Base-by-base conservation (phyloP, 768 basidiomycete genomes). In the Boletus sensibilis region DNA sequence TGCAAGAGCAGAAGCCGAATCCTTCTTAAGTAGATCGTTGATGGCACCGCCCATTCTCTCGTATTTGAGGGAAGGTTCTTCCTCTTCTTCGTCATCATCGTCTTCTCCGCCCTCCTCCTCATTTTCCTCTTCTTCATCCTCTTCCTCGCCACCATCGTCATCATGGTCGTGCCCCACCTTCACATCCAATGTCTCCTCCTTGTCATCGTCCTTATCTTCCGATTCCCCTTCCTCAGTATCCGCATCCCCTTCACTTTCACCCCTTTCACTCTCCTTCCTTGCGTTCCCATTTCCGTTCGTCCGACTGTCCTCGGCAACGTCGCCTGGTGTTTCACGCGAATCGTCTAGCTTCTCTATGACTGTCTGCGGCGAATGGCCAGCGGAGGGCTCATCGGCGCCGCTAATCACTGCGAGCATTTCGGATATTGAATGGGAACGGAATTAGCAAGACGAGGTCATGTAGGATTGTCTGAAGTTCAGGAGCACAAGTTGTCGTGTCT, bases 1-100 rank as follows among this genome's bases (percentile, higher is more conserved):
- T 13, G 84, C 80, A 21, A 98, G 75, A 5, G 93, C 84, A 38
- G 94, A 95, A 2, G 88, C 92, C 13, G 92, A 87, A 66, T 97
- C 96, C 70, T 91, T 95, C 76, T 85, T 86, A 52, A 98, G 80
- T 29, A 97, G 74, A 63, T 92, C 90, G 5, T 84, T 82, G 29
- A 90, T 74, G 0, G 81, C 73, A 2, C 92, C 90, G 23, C 81
- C 80, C 52, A 97, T 81, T 42, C 89, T 84, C 62, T 90, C 86
- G 67, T 98, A 98, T 70, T 98, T 98, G 64, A 98, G 78, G 0
- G 89, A 82, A 35, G 91, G 94, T 75, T 96, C 94, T 20, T 94
- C 92, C 27, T 95, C 93, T 2, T 94, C 94, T 0, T 87, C 87
- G 0, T 86, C 85, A 0, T 84, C 86, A 0, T 81, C 81, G 0